Conservation (phyloP, 169 alveolate species). For the Miamiensis avidus region DNA sequence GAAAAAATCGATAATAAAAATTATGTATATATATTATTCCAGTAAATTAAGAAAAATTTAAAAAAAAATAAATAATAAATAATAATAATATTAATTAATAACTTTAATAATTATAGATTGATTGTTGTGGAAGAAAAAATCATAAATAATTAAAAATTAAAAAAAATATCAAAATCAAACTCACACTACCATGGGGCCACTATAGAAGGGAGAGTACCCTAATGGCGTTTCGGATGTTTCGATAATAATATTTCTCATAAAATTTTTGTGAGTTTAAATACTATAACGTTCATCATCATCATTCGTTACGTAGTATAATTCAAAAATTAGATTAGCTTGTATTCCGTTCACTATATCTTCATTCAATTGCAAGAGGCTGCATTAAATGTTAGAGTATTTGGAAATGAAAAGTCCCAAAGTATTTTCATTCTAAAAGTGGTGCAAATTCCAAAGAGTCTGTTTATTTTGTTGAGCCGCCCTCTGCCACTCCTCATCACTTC, state of each 20-base stretch:
- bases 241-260: conserved; percentile 40
- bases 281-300: conserved; percentile 52
- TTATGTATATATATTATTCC: no score
- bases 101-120: no score
- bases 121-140: no score
- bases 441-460: conserved; percentile 23
- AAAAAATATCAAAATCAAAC: no score
- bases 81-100: no score
- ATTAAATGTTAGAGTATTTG: neutral
- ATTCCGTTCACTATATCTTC: conserved; percentile 36
- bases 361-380: conserved; percentile 25
- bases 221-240: conserved; percentile 38
- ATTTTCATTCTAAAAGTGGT: conserved; percentile 20
- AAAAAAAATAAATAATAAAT: no score
- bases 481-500: conserved; percentile 32
- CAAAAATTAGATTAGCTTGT: conserved; percentile 35
- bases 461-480: conserved; percentile 20
- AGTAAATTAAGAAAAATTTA: no score
- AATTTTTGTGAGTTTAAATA: conserved; percentile 42
- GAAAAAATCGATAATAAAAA: no score
- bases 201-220: conserved; percentile 49
- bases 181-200: conserved; percentile 33
- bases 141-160: no score
- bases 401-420: conserved; percentile 22
- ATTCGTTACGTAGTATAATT: conserved; percentile 36